A percentile compares a stretch with the other conserved stretches of the same genome.
phyloP scores from a whole-genome alignment of 805 yeast genomes.

The Cyberlindnera maritima region DNA sequence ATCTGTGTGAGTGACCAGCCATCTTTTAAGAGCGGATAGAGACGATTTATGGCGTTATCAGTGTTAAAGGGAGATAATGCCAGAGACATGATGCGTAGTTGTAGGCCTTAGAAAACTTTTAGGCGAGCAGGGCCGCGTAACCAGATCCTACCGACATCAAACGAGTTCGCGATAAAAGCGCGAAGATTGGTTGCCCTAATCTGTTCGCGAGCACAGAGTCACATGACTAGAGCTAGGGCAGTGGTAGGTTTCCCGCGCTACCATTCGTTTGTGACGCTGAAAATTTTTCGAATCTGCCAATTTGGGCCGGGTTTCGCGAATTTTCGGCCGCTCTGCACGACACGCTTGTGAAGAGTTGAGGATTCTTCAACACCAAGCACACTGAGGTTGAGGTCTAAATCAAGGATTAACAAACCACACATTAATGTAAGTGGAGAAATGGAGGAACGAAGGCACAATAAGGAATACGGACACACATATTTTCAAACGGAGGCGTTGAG shows the following conservation, averaged over 20 bases:
- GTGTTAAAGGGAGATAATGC: background rate
- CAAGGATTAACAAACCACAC: slow-evolving; percentile 19
- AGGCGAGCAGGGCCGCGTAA: slow-evolving; percentile 12
- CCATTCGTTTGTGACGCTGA: slow-evolving; percentile 19
- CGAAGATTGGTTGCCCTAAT: slow-evolving; percentile 8
- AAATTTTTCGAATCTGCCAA: slow-evolving; percentile 17
- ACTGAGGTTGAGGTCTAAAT: slow-evolving; percentile 1
- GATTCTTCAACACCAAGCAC: slow-evolving; percentile 12
- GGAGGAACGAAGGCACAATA: background rate
- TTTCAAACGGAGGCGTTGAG: background rate
- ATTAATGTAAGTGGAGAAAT: slow-evolving; percentile 25
- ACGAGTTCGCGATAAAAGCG: slow-evolving; percentile 14
- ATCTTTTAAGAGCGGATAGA: slow-evolving; percentile 31
- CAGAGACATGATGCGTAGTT: background rate
- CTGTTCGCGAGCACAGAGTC: background rate
- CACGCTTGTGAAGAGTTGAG: slow-evolving; percentile 9
- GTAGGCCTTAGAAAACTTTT: slow-evolving; percentile 10
- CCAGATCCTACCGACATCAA: slow-evolving; percentile 10
- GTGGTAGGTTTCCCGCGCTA: background rate
- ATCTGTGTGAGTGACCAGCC: slow-evolving; percentile 83
- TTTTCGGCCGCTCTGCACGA: background rate
- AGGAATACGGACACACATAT: background rate
- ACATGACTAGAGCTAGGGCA: slow-evolving; percentile 13
- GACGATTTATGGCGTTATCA: background rate
- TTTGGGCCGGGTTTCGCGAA: slow-evolving; percentile 7